Evolutionary conservation across 1,284 basidiomycete species (phyloP), one percentile per base, ranked within the genome.

Genomic region (Ceratobasidium sp.): DNA sequence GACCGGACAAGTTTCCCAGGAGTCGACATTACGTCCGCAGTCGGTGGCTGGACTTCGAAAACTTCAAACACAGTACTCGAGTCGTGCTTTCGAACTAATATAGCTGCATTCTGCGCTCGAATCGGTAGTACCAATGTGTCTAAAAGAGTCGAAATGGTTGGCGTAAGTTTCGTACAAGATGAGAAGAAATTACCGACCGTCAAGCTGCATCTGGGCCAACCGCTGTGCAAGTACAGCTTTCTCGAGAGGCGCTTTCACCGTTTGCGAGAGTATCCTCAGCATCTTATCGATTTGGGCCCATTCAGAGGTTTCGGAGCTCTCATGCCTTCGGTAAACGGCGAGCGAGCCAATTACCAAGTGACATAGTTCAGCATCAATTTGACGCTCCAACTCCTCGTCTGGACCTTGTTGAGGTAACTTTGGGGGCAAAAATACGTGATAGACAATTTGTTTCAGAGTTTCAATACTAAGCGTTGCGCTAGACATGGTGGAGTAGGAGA

Each of bases 381-480:
- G 19, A 2, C 22, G 63, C 33, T 65, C 24, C 9, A 15, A 14
- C 3, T n/a, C 29, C 17, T 65, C 22, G n/a, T 17, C 24, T 24
- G 22, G 47, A 2, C 82, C 79, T n/a, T 79, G 48, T 72, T 85
- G 82, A 1, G 85, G 86, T 2, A 86, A 79, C 50, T 82, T 79
- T 0, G 83, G 83, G 1, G 85, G 86, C 9, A 85, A 74, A 76
- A 86, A 85, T 1, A 86, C 78, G 77, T 85, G 83, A 74, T 84
- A 81, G 62, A 86, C 69, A 33, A 84, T 41, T 11, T 11, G 60
- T 63, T 44, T 19, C 15, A 29, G 24, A 44, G 60, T 60, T 41
- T 41, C 36, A 5, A 41, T 4, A 41, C 36, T 41, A 4, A 11
- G 36, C 11, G 4, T 41, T 4, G 6, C 11, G 36, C 11, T 41